Conservation (phyloP, 768 basidiomycete species). For the Hypholoma fasciculare region DNA sequence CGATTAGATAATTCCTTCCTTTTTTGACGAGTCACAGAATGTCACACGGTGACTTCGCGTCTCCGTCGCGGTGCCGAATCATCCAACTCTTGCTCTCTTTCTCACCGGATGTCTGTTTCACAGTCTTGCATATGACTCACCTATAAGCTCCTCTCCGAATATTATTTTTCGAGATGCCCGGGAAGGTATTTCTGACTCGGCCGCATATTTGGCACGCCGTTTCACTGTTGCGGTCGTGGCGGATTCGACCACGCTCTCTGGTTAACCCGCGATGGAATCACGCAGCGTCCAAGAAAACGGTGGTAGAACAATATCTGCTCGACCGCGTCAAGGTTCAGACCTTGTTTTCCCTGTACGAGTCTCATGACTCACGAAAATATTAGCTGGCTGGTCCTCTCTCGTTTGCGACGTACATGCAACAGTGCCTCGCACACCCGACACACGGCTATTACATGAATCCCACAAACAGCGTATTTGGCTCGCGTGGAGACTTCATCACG, state of each 20-base stretch:
- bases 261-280: neutral
- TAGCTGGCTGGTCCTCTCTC: conserved; percentile 90
- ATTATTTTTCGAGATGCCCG: neutral
- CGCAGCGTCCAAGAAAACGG: conserved; percentile 26
- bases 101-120: neutral
- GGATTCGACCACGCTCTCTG: neutral
- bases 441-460: conserved; percentile 91
- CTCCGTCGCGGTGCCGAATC: conserved; percentile 6
- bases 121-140: neutral
- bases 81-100: neutral
- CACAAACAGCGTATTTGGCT: conserved; percentile 75
- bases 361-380: conserved; percentile 8
- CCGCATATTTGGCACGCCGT: neutral
- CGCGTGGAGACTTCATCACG: conserved; percentile 91
- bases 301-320: conserved; percentile 64
- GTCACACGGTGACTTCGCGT: conserved; percentile 25
- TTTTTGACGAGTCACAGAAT: conserved; percentile 22
- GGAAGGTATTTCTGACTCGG: conserved; percentile 19
- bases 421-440: conserved; percentile 86
- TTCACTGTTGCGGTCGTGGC: neutral
- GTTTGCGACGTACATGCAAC: conserved; percentile 87
- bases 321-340: conserved; percentile 68
- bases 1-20: conserved; percentile 21
- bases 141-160: neutral
- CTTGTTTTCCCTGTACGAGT: neutral